Evolutionary conservation across 257 asterid species (phyloP), one percentile per base, ranked within the genome.

Genomic region (Vinca minor): DNA sequence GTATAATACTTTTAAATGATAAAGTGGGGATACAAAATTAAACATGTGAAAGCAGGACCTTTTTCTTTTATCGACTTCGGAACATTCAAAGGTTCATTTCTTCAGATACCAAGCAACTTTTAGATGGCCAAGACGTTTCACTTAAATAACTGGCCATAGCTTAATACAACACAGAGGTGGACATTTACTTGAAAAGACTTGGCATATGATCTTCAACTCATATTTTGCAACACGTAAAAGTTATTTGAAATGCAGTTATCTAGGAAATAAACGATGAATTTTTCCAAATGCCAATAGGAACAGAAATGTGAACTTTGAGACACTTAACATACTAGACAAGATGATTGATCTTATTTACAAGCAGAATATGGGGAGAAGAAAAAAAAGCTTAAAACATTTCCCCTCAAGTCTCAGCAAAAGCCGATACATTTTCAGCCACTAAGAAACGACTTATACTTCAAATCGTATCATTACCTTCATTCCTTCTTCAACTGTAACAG

Each of bases 401-500:
- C 36, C 59, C 59, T 53, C 36, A 53, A 26, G 20, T 62, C 13
- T 42, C 54, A 42, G 35, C 17, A 21, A 57, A 57, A 34, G 45
- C 63, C 15, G 34, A 57, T 32, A 10, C 29, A 58, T 58, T 4
- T 2, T 44, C 14, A n/a, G 46, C 42, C 55, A 44, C 8, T 3
- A 18, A 59, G 44, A 45, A 25, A 64, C 36, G 35, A 13, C 35
- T 5, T 5, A 34, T 49, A 48, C 29, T 28, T 12, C n/a, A 53
- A 38, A 62, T 41, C 11, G 35, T 63, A 8, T 48, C 53, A 66
- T 73, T 76, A 93, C 99, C 96, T 89, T 89, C 99, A 93, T 87
- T 80, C 99, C 99, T 76, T 89, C 97, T 82, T 93, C 99, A 73
- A 93, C 75, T 38, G 62, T 68, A 74, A 89, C 84, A 59, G 76